Base-by-base conservation (phyloP, 1,284 basidiomycete genomes). In the Heterobasidion annosum region DNA sequence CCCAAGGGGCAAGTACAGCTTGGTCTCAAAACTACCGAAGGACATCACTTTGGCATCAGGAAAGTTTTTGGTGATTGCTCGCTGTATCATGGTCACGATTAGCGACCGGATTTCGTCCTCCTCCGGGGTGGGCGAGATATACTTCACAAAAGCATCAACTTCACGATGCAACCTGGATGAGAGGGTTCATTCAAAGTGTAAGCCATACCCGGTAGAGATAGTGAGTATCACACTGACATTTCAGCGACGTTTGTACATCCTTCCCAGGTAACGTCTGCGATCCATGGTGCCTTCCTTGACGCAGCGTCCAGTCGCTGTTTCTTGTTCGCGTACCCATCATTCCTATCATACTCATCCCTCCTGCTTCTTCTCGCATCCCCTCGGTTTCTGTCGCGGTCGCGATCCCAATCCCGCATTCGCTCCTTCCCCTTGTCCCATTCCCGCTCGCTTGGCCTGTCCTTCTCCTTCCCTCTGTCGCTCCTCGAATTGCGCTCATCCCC, bases 1-100 rank as follows among this genome's bases (percentile, higher is more conserved):
- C 25, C 94, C 96, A 58, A 82, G 77, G 1, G 96, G 96, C 12
- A 99, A 78, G 68, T 99, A 99, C 32, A 99, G 74, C 64, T 93
- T 92, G 9, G 96, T 99, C 65, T 91, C 88, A 67, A 90, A 97
- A 63, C 90, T 93, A 15, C 96, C 96, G 68, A 99, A 99, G 0
- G 94, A 88, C 54, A 82, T 71, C 5, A 98, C 87, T 43, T 81
- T 70, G 8, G 94, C 93, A 62, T 96, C 92, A 0, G 84, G 80
- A 73, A 91, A 98, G 25, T 75, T 69, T 18, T 71, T 67, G 13
- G 70, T 73, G 49, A 98, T 78, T 3, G 85, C 82, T 13, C 76
- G 75, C 1, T 85, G 77, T 54, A 98, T 90, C 46, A 87, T 75
- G 48, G 81, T 70, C 43, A 98, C 87, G 32, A 91, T 78, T 59